Evolutionary conservation across 805 yeast species (phyloP).

Genomic region (Wickerhamiella qilinensis): DNA sequence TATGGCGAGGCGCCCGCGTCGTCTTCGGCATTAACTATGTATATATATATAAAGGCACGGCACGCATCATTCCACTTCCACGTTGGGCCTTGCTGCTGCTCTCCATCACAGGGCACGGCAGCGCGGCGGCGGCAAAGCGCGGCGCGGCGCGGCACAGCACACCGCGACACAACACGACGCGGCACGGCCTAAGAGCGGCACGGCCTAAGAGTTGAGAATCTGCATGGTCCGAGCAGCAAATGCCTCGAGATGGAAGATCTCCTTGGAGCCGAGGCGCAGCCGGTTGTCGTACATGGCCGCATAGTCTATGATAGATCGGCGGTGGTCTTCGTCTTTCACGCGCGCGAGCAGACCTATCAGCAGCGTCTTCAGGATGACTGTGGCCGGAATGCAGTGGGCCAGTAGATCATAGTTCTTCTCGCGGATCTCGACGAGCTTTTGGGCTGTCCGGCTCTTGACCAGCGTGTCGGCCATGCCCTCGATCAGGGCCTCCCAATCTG

Average conservation of each 20-base stretch:
- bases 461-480: slow-evolving; percentile 45
- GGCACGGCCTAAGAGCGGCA: no score
- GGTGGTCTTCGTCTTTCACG: slow-evolving; percentile 13
- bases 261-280: slow-evolving; percentile 68
- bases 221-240: slow-evolving; percentile 74
- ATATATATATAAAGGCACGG: no score
- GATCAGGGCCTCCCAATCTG: slow-evolving; percentile 88
- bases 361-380: slow-evolving; percentile 52
- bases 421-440: slow-evolving; percentile 30
- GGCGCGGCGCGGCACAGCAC: no score
- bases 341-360: slow-evolving; percentile 22
- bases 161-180: no score
- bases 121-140: no score
- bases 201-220: no score
- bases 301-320: slow-evolving; percentile 30
- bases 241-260: slow-evolving; percentile 90
- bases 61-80: no score
- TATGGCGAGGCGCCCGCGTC: no score
- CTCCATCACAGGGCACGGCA: no score
- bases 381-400: slow-evolving; percentile 88
- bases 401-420: slow-evolving; percentile 67
- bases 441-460: slow-evolving; percentile 44
- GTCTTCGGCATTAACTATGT: no score
- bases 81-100: no score
- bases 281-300: slow-evolving; percentile 66